These are phyloP conservation scores for Phialemoniopsis sp. DNA, from an alignment of 2,329 filamentous ascomycete genomes.

Conservation along the genomic window DNA sequence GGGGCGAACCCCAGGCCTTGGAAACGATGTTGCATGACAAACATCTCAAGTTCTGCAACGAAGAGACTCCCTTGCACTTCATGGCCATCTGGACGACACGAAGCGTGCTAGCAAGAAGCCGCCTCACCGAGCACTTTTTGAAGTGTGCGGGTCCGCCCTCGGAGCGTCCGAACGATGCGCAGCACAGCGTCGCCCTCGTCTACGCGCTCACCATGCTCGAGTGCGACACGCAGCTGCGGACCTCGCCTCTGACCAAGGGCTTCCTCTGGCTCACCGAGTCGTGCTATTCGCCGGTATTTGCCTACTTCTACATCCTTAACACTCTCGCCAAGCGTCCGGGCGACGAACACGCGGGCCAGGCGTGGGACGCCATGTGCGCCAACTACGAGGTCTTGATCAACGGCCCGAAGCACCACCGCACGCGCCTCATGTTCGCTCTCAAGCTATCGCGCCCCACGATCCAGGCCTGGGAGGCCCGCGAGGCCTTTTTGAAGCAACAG, in stretches of 20 bases:
- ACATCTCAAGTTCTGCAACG: slow-evolving; percentile 38
- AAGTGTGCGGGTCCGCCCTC: slow-evolving; percentile 17
- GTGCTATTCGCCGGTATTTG: slow-evolving; percentile 32
- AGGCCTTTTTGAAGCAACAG: background rate
- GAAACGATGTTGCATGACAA: slow-evolving; percentile 36
- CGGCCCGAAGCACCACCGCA: background rate
- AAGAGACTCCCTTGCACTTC: slow-evolving; percentile 31
- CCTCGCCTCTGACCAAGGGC: slow-evolving; percentile 21
- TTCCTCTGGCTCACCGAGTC: slow-evolving; percentile 29
- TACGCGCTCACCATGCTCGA: slow-evolving; percentile 29
- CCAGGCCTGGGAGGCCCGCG: background rate
- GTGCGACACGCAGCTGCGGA: slow-evolving; percentile 27
- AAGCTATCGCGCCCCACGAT: background rate
- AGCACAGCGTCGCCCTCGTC: slow-evolving; percentile 21
- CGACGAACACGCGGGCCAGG: slow-evolving; percentile 16
- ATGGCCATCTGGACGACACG: slow-evolving; percentile 33
- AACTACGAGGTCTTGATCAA: slow-evolving; percentile 19
- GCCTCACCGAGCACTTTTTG: slow-evolving; percentile 44
- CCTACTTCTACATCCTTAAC: slow-evolving; percentile 33
- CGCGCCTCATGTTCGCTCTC: background rate
- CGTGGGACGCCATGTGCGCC: slow-evolving; percentile 25
- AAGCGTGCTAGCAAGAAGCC: slow-evolving; percentile 38
- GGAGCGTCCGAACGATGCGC: slow-evolving; percentile 15
- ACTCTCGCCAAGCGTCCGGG: slow-evolving; percentile 20
- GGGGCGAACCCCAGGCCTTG: slow-evolving; percentile 23